A percentile compares a stretch with the other conserved stretches of the same genome.
Evolutionary conservation across 2,329 filamentous ascomycete genomes (phyloP).

Genomic region (Colletotrichum caudatum): DNA sequence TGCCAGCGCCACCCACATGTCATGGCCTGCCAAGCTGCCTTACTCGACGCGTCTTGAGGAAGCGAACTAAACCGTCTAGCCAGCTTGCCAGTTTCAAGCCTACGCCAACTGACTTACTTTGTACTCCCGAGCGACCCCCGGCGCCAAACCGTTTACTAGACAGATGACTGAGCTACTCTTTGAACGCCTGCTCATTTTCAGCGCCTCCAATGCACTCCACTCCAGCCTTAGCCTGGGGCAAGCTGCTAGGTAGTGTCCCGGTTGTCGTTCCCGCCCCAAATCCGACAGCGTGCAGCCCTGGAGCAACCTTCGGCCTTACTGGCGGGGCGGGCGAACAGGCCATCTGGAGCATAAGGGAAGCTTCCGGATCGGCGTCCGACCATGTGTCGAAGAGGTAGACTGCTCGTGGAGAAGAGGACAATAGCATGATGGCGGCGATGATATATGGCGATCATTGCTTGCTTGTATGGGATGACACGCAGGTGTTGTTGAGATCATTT

Average conservation of each 20-base stretch:
- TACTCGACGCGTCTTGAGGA: not conserved
- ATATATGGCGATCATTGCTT: slow-evolving; percentile 29
- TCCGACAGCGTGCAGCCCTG: slow-evolving; percentile 1
- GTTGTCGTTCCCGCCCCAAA: slow-evolving; percentile 11
- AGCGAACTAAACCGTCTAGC: not conserved
- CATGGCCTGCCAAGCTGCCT: slow-evolving; percentile 5
- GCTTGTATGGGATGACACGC: slow-evolving; percentile 32
- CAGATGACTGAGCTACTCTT: slow-evolving; percentile 1
- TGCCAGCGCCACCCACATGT: slow-evolving; percentile 3
- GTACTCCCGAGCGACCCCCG: slow-evolving; percentile 19
- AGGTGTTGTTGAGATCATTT: slow-evolving; percentile 13
- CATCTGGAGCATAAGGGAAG: slow-evolving; percentile 24
- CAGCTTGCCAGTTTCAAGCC: not conserved
- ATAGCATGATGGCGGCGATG: slow-evolving; percentile 25
- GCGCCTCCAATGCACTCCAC: slow-evolving; percentile 1
- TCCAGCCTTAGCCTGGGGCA: not conserved
- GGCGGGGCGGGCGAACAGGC: slow-evolving; percentile 3
- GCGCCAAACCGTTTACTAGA: slow-evolving; percentile 23
- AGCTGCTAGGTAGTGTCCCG: not conserved
- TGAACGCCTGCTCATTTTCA: not conserved
- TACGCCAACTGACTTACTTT: slow-evolving; percentile 10
- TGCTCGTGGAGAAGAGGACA: slow-evolving; percentile 30
- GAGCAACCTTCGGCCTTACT: not conserved
- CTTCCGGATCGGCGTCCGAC: slow-evolving; percentile 32
- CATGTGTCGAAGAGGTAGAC: slow-evolving; percentile 20